Evolutionary conservation across 805 yeast genomes (phyloP).

Genomic region (Candida hungchunana): DNA sequence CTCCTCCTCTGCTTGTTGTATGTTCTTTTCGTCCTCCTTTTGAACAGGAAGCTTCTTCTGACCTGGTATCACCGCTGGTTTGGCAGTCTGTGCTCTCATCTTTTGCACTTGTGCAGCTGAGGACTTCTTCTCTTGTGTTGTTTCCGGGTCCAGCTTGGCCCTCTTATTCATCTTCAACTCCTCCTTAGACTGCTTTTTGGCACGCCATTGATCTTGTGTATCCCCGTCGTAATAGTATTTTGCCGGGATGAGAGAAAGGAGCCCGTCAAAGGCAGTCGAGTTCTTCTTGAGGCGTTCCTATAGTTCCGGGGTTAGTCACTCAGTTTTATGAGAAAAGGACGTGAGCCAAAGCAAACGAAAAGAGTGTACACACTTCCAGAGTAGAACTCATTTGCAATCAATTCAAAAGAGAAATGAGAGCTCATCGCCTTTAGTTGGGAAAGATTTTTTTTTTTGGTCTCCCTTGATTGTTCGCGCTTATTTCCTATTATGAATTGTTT

Average conservation of each 20-base stretch:
- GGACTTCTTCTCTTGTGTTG: conserved; percentile 41
- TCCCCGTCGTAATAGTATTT: conserved; percentile 91
- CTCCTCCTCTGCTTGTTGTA: conserved; percentile 14
- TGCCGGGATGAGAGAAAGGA: conserved; percentile 88
- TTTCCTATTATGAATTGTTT: too few species aligned
- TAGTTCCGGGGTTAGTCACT: conserved; percentile 6
- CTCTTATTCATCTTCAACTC: conserved; percentile 58
- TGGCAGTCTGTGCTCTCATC: conserved; percentile 50
- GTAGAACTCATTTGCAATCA: conserved; percentile 54
- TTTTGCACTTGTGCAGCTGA: conserved; percentile 59
- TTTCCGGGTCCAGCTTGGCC: conserved; percentile 71
- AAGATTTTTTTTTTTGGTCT: neutral
- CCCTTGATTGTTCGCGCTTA: neutral
- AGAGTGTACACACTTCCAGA: conserved; percentile 49
- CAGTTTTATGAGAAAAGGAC: neutral
- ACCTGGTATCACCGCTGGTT: conserved; percentile 37
- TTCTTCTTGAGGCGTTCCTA: conserved; percentile 75
- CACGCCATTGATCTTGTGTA: conserved; percentile 86
- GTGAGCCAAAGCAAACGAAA: neutral
- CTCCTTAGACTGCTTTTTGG: conserved; percentile 67
- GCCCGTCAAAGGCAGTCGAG: conserved; percentile 81
- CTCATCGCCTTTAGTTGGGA: too few species aligned
- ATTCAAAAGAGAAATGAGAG: too few species aligned
- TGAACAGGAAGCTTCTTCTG: conserved; percentile 18
- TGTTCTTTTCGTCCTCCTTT: conserved; percentile 16